phyloP scores from a whole-genome alignment of 495 filamentous ascomycete genomes.

The Ramalina intermedia region DNA sequence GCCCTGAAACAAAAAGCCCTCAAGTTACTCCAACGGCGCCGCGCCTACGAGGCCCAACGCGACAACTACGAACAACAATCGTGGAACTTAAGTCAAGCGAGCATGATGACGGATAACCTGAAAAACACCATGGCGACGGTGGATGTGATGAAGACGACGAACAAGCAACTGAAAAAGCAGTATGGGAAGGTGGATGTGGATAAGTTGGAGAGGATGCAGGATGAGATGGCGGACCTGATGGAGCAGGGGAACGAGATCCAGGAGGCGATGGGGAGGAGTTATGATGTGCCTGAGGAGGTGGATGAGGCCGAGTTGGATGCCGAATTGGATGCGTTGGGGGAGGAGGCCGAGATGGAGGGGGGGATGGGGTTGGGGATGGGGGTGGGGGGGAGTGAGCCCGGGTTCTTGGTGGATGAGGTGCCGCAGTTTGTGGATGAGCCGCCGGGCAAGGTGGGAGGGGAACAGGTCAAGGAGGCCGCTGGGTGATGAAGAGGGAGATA shows the following conservation, averaged over 20 bases:
- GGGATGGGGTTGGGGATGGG: slow-evolving; percentile 37
- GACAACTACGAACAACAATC: slow-evolving; percentile 90
- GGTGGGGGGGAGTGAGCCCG: slow-evolving; percentile 46
- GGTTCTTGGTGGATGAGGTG: slow-evolving; percentile 76
- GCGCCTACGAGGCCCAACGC: slow-evolving; percentile 86
- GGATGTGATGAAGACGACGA: slow-evolving; percentile 91
- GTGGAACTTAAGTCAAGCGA: slow-evolving; percentile 99
- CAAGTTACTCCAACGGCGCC: slow-evolving; percentile 89
- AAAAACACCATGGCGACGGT: slow-evolving; percentile 98
- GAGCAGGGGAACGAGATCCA: slow-evolving; percentile 98
- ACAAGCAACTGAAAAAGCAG: slow-evolving; percentile 84
- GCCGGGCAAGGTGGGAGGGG: slow-evolving; percentile 32
- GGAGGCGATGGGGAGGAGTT: slow-evolving; percentile 83
- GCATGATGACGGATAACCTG: slow-evolving; percentile 98
- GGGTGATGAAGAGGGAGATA: slow-evolving; percentile 19
- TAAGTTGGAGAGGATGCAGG: slow-evolving; percentile 94
- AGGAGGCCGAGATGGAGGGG: slow-evolving; percentile 67
- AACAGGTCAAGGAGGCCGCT: slow-evolving; percentile 70
- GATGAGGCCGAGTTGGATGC: slow-evolving; percentile 97
- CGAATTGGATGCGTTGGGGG: slow-evolving; percentile 85
- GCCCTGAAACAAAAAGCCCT: slow-evolving; percentile 90
- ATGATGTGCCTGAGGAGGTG: slow-evolving; percentile 93
- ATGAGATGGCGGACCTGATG: slow-evolving; percentile 97
- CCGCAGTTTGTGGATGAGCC: slow-evolving; percentile 84
- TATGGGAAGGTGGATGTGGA: slow-evolving; percentile 96